Conservation (phyloP, 1,284 basidiomycete species). For the Marasmius fiardii region DNA sequence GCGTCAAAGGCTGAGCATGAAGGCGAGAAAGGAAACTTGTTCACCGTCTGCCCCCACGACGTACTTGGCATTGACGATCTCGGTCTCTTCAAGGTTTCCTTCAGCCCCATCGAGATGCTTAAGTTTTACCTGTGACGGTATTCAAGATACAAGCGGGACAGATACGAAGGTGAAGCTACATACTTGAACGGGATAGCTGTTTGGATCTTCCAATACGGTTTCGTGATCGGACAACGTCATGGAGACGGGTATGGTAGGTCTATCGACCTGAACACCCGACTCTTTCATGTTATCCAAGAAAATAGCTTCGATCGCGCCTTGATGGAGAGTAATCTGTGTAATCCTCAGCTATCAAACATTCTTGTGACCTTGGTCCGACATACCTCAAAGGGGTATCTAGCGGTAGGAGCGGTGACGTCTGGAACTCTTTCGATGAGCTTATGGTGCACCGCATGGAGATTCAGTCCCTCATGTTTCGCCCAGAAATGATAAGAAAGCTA, state of each 20-base stretch:
- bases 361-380: slow-evolving; percentile 1
- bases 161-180: slow-evolving; percentile 13
- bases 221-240: slow-evolving; percentile 48
- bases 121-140: slow-evolving; percentile 34
- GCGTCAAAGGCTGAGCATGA: background rate
- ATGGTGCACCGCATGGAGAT: background rate
- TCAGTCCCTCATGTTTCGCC: background rate
- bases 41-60: slow-evolving; percentile 62
- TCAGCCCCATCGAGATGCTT: slow-evolving; percentile 29
- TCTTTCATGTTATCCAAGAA: slow-evolving; percentile 60
- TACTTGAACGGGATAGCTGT: slow-evolving; percentile 57
- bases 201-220: slow-evolving; percentile 35
- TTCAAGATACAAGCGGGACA: background rate
- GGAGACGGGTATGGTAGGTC: slow-evolving; percentile 52
- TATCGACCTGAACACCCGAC: slow-evolving; percentile 53
- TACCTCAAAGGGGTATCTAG: slow-evolving; percentile 67
- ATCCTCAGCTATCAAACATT: background rate
- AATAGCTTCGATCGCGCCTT: slow-evolving; percentile 70
- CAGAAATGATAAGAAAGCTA: background rate
- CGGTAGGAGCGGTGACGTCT: slow-evolving; percentile 53
- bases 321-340: slow-evolving; percentile 63
- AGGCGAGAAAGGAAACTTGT: slow-evolving; percentile 4
- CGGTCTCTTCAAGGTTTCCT: slow-evolving; percentile 28
- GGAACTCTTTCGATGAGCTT: slow-evolving; percentile 60
- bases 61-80: slow-evolving; percentile 55